Conservation (phyloP, 2,329 filamentous ascomycete species). For the Hirsutella minnesotensis region DNA sequence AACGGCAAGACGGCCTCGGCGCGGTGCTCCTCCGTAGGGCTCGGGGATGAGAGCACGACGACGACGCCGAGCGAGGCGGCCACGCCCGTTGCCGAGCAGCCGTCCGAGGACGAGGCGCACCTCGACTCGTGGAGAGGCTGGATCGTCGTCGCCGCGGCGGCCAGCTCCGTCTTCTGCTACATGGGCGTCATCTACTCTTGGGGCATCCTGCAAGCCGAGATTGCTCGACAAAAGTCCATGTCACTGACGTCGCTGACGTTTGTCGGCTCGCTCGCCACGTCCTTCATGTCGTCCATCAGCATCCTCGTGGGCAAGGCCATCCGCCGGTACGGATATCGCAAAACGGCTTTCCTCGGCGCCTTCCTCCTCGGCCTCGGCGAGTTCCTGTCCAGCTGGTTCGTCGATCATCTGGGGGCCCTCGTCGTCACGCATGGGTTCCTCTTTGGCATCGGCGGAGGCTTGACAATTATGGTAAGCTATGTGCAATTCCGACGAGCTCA, state of each 20-base stretch:
- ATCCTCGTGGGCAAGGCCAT: slow-evolving; percentile 12
- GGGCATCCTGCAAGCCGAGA: slow-evolving; percentile 14
- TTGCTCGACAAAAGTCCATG: slow-evolving; percentile 10
- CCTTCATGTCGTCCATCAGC: slow-evolving; percentile 15
- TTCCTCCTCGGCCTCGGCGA: slow-evolving; percentile 14
- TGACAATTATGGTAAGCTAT: slow-evolving; percentile 13
- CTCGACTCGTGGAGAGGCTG: slow-evolving; percentile 11
- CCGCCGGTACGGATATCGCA: slow-evolving; percentile 10
- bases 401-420: slow-evolving; percentile 10
- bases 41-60: neutral
- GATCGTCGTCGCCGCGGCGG: slow-evolving; percentile 14
- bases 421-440: slow-evolving; percentile 15
- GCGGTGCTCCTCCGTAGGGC: neutral
- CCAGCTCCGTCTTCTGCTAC: slow-evolving; percentile 14
- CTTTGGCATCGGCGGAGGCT: slow-evolving; percentile 14
- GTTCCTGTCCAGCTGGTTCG: slow-evolving; percentile 13
- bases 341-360: slow-evolving; percentile 11
- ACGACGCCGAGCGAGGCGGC: neutral
- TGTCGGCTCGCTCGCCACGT: slow-evolving; percentile 15
- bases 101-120: slow-evolving; percentile 1
- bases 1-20: too few species aligned
- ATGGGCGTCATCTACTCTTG: slow-evolving; percentile 17
- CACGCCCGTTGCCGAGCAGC: neutral
- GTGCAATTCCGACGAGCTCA: too few species aligned
- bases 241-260: slow-evolving; percentile 14